These are phyloP conservation scores for Kodamaea fukazawae DNA, from an alignment of 805 yeast species.

Conservation along the genomic window DNA sequence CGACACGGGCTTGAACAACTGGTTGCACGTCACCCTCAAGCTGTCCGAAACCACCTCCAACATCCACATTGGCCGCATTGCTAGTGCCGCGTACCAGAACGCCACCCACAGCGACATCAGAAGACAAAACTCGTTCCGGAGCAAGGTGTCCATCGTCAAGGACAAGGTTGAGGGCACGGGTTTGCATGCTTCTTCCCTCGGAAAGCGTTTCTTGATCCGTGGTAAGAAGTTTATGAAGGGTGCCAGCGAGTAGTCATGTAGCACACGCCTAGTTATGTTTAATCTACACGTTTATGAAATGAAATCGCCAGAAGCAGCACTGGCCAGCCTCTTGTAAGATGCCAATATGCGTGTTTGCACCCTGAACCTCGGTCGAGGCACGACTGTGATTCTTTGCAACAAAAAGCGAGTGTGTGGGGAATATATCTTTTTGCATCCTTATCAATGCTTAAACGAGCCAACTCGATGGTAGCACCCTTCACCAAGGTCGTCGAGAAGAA, in stretches of 20 bases:
- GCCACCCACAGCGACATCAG: slow-evolving; percentile 56
- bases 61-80: slow-evolving; percentile 52
- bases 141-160: slow-evolving; percentile 47
- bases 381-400: too few species aligned
- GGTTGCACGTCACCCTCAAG: slow-evolving; percentile 50
- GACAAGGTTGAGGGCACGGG: slow-evolving; percentile 47
- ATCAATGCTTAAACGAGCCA: slow-evolving; percentile 3
- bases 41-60: slow-evolving; percentile 31
- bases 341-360: too few species aligned
- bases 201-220: slow-evolving; percentile 53
- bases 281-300: too few species aligned
- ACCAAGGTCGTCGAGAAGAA: slow-evolving; percentile 30
- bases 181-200: slow-evolving; percentile 50
- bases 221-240: slow-evolving; percentile 51
- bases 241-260: slow-evolving; percentile 1
- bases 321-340: too few species aligned
- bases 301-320: too few species aligned
- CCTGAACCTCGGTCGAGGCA: too few species aligned
- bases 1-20: slow-evolving; percentile 57
- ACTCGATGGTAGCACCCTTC: slow-evolving; percentile 18
- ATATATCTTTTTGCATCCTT: not conserved
- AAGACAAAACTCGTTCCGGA: slow-evolving; percentile 46
- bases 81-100: slow-evolving; percentile 62
- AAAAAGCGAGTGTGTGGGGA: slow-evolving; percentile 2
- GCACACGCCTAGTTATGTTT: too few species aligned